Evolutionary conservation across 2,329 filamentous ascomycete species (phyloP).

Genomic region (Colletotrichum incanum): DNA sequence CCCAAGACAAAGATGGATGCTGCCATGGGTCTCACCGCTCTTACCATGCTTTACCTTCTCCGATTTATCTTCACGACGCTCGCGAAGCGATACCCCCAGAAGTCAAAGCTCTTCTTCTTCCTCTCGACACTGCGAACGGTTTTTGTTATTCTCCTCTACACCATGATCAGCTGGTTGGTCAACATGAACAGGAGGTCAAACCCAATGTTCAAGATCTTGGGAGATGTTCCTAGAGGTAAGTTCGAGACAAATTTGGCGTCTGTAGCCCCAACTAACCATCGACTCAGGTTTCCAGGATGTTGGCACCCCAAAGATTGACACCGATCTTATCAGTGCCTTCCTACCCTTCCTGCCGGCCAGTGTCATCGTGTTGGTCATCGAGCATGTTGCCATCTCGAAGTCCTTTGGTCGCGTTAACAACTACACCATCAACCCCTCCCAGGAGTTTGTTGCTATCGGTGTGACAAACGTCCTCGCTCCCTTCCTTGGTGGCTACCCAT

Average conservation of each 20-base stretch:
- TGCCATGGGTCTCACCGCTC: conserved; percentile 87
- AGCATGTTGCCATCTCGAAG: conserved; percentile 97
- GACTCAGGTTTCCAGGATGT: conserved; percentile 82
- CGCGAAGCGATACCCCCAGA: conserved; percentile 78
- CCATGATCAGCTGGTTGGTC: conserved; percentile 88
- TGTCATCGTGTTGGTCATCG: conserved; percentile 94
- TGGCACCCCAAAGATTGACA: conserved; percentile 78
- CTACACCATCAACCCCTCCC: conserved; percentile 94
- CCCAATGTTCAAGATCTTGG: conserved; percentile 82
- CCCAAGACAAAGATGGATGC: conserved; percentile 81
- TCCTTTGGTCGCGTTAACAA: conserved; percentile 97
- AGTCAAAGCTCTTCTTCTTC: conserved; percentile 88
- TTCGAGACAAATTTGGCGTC: not conserved
- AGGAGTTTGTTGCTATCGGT: conserved; percentile 95
- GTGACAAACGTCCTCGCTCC: conserved; percentile 91
- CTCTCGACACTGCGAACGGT: conserved; percentile 90
- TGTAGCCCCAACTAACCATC: conserved; percentile 7
- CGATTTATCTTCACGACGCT: conserved; percentile 75
- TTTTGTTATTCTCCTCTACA: conserved; percentile 93
- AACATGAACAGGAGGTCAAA: conserved; percentile 78
- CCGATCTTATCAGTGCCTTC: conserved; percentile 77
- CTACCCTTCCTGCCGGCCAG: conserved; percentile 83
- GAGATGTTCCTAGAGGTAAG: conserved; percentile 81
- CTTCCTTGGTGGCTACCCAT: conserved; percentile 92
- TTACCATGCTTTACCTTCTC: conserved; percentile 83